phyloP scores from a whole-genome alignment of 2,329 filamentous ascomycete species.

The Aspergillus hortae region DNA sequence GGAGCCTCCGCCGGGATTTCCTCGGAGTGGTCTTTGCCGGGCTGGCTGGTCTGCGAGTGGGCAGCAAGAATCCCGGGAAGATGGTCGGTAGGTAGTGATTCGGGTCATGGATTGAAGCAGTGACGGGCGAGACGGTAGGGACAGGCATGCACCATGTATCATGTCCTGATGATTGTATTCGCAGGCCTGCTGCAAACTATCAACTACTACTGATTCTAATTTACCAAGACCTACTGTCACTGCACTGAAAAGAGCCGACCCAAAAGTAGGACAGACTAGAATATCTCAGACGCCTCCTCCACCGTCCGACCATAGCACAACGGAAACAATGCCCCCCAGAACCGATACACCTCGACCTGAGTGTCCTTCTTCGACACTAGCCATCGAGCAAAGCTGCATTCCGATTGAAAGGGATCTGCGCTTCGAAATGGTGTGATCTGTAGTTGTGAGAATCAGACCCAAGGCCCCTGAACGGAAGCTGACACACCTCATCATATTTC shows the following conservation, averaged over 20 bases:
- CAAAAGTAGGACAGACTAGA: slow-evolving; percentile 10
- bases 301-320: slow-evolving; percentile 31
- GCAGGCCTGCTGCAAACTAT: not conserved
- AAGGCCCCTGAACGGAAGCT: not conserved
- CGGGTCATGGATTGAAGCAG: not conserved
- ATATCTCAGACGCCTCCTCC: slow-evolving; percentile 24
- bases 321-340: slow-evolving; percentile 32
- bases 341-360: slow-evolving; percentile 21
- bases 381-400: slow-evolving; percentile 30
- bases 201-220: not conserved
- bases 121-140: not conserved
- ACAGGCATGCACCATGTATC: no score
- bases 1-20: not conserved
- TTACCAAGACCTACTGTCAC: not conserved
- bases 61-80: not conserved
- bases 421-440: slow-evolving; percentile 31
- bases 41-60: not conserved
- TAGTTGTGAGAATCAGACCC: slow-evolving; percentile 3
- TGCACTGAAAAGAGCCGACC: not conserved
- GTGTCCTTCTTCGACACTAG: slow-evolving; percentile 23
- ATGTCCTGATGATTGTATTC: no score
- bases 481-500: slow-evolving; percentile 27
- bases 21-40: not conserved
- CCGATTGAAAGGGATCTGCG: slow-evolving; percentile 24
- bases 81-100: not conserved